Evolutionary conservation across 192 early-diverging fungal species (phyloP), one percentile per base, ranked within the genome.

Genomic region (Gonapodya sp.): DNA sequence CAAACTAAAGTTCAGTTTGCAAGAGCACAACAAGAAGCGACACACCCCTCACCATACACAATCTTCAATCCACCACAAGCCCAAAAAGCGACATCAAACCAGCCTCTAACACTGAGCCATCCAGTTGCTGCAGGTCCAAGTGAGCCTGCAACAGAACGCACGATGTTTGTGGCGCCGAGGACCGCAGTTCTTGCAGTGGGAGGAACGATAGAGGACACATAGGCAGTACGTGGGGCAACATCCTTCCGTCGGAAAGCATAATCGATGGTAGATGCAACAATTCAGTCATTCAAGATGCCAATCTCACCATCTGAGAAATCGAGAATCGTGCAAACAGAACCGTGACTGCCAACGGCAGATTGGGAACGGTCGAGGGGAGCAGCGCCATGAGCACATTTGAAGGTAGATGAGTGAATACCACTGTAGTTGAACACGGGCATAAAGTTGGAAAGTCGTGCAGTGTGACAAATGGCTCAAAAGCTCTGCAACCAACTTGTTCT

Each of bases 331-430:
- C 24, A 72, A 84, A 80, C 24, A 82, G 81, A 2, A 82, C n/a
- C 0, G 35, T 73, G 2, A 78, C 79, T 0, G 83, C 81, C 75
- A 36, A 75, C 30, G 32, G 36, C 79, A 82, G 35, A 33, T 73
- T 80, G 31, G 81, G 83, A 24, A 64, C 46, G 81, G 80, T 80
- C n/a, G 82, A 81, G 2, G 83, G 83, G 31, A 84, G 81, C 14
- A 73, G 14, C 18, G 82, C 31, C 37, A 82, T 80, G n/a, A 84
- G 35, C 35, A 83, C 34, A 36, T 80, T 83, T 0, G 81, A 64
- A 8, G 83, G 83, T 0, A 84, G 79, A 36, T 84, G 83, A 18
- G 83, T 82, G 35, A 83, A 77, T 8, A 77, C 75, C 75, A 77
- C 46, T 64, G 46, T 24, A n/a, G n/a, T n/a, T n/a, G n/a, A n/a